Base-by-base conservation (phyloP, 1,284 basidiomycete species). In the Bjerkandera adusta region DNA sequence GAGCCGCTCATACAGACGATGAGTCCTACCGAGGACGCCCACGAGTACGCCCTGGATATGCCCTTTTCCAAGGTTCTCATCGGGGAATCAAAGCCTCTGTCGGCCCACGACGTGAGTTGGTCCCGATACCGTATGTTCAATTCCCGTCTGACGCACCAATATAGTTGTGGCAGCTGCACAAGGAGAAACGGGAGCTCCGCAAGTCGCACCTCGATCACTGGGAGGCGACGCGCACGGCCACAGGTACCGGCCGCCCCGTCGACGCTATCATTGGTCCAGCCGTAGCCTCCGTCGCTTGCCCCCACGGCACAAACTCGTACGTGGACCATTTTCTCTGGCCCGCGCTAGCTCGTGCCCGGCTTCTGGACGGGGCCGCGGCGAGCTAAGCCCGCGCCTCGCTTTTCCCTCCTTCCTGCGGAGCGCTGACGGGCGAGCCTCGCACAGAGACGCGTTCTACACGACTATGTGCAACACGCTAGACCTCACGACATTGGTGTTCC, bases 121-220 rank as follows among this genome's bases (percentile, higher is more conserved):
- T 21, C 3, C 26, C 2, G 49, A 38, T 18, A 34, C 47, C 24
- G n/a, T n/a, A n/a, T n/a, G n/a, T n/a, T n/a, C n/a, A n/a, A n/a
- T 26, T 25, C 29, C 11, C 26, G 13, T 12, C 8, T 55, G 1
- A 47, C 55, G 27, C 50, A 54, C 12, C 18, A 6, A 1, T 1
- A 51, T 58, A 72, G 54, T 64, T 73, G 13, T 77, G 73, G 72
- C 68, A 72, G 48, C 53, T 72, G 30, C 72, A 73, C 48, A 68
- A 66, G 51, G 57, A 57, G 42, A 72, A 69, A 53, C 60, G 59
- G 13, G 48, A 54, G 3, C 50, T 72, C 16, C 62, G 72, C 45
- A 72, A 72, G 53, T 64, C 64, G 22, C 68, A 75, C 51, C 65
- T 77, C 21, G 72, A 73, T 47, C 65, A 71, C 29, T 77, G 75